Percentiles rank a stretch among this genome's conserved stretches.
These are phyloP conservation scores for Manihot esculenta DNA, from an alignment of 441 rosid species.

Conservation along the genomic window DNA sequence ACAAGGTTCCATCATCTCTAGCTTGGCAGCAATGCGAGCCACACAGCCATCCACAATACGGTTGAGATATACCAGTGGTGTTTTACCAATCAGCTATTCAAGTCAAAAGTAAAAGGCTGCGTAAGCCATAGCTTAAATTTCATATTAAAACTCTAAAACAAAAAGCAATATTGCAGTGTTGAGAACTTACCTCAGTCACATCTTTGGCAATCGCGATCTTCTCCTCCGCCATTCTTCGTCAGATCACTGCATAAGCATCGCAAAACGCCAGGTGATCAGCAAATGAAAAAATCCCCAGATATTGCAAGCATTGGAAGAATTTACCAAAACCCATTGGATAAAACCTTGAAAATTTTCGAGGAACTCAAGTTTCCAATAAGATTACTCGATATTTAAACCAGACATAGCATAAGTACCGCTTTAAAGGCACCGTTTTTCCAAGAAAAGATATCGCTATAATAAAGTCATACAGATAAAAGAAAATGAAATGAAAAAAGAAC, in stretches of 20 bases:
- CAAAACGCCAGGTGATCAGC: neutral
- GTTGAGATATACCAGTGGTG: constrained; percentile 69
- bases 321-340: neutral
- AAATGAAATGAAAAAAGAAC: too few species aligned
- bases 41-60: constrained; percentile 58
- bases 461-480: too few species aligned
- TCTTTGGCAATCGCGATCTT: constrained; percentile 43
- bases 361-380: neutral
- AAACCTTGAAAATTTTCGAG: neutral
- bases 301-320: neutral
- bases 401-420: too few species aligned
- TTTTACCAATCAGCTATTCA: constrained; percentile 43
- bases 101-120: constrained; percentile 10
- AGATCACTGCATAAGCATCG: constrained; percentile 18
- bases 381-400: too few species aligned
- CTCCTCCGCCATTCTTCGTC: constrained; percentile 36
- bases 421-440: too few species aligned
- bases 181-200: constrained; percentile 47
- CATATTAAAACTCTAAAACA: neutral
- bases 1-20: constrained; percentile 68
- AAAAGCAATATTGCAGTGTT: neutral
- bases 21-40: constrained; percentile 62
- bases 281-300: neutral
- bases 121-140: constrained; percentile 3
- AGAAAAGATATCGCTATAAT: too few species aligned